Evolutionary conservation across 2,329 filamentous ascomycete genomes (phyloP).

Genomic region (Venturia asperata): DNA sequence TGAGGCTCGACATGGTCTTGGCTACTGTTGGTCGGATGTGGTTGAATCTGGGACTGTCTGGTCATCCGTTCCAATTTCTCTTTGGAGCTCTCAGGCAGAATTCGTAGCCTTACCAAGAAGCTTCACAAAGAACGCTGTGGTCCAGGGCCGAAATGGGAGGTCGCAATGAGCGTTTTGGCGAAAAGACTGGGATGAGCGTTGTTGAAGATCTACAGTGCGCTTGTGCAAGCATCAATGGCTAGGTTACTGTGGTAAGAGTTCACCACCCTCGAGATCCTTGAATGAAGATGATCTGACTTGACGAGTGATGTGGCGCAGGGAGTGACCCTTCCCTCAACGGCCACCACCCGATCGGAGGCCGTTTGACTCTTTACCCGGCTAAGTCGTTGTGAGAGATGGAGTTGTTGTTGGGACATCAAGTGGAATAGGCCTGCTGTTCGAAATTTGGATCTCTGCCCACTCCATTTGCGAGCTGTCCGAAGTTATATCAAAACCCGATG

Average conservation of each 20-base stretch:
- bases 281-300: not conserved
- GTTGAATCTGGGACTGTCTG: not conserved
- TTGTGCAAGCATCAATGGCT: not conserved
- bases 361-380: not conserved
- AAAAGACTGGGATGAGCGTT: not conserved
- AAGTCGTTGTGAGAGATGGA: not conserved
- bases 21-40: not conserved
- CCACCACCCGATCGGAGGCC: not conserved
- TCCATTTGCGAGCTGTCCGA: not conserved
- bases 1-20: not conserved
- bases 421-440: too few species aligned
- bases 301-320: not conserved
- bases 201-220: not conserved
- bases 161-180: not conserved
- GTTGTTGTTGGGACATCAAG: not conserved
- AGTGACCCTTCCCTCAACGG: not conserved
- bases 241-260: too few species aligned
- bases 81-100: not conserved
- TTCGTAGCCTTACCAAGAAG: not conserved
- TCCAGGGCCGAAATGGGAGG: not conserved
- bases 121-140: not conserved
- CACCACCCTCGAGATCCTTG: too few species aligned
- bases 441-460: not conserved
- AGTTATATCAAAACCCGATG: not conserved
- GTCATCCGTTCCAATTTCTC: not conserved